Evolutionary conservation across 164 flowering plant species (phyloP).

Genomic region (Annona cherimola): DNA sequence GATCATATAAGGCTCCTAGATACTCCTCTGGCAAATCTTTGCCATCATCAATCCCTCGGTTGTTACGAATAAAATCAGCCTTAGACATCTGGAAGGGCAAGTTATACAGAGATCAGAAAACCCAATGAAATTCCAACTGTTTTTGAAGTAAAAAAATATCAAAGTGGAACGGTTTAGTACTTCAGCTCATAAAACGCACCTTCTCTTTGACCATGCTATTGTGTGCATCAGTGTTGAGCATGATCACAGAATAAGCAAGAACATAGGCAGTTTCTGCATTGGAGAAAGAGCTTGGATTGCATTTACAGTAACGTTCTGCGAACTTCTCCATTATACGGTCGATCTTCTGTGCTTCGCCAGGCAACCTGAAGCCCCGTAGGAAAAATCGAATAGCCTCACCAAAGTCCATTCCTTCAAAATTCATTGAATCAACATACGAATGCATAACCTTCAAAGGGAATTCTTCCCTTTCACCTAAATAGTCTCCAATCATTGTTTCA

Average conservation of each 20-base stretch:
- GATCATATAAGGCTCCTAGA: slow-evolving; percentile 83
- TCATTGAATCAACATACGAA: slow-evolving; percentile 94
- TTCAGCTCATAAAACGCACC: slow-evolving; percentile 40
- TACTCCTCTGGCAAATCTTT: slow-evolving; percentile 94
- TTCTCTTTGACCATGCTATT: slow-evolving; percentile 95
- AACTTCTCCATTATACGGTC: slow-evolving; percentile 99
- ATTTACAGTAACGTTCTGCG: slow-evolving; percentile 98
- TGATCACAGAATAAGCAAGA: slow-evolving; percentile 97
- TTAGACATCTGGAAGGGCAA: slow-evolving; percentile 71
- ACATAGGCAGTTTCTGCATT: slow-evolving; percentile 99
- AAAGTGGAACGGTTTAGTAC: not conserved
- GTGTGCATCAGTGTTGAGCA: slow-evolving; percentile 99
- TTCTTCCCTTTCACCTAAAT: slow-evolving; percentile 97
- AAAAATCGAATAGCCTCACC: slow-evolving; percentile 95
- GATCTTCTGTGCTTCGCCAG: slow-evolving; percentile 99
- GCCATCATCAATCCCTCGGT: slow-evolving; percentile 98
- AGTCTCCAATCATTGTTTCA: slow-evolving; percentile 88
- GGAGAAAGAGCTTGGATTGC: slow-evolving; percentile 81
- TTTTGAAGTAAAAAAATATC: not conserved
- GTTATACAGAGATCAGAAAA: slow-evolving; percentile 16
- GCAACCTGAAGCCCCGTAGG: slow-evolving; percentile 86
- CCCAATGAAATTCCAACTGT: not conserved
- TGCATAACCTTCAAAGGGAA: slow-evolving; percentile 94
- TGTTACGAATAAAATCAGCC: slow-evolving; percentile 93
- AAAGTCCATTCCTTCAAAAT: slow-evolving; percentile 77